Evolutionary conservation across 2,329 filamentous ascomycete species (phyloP).

Genomic region (Phialophora tarda): DNA sequence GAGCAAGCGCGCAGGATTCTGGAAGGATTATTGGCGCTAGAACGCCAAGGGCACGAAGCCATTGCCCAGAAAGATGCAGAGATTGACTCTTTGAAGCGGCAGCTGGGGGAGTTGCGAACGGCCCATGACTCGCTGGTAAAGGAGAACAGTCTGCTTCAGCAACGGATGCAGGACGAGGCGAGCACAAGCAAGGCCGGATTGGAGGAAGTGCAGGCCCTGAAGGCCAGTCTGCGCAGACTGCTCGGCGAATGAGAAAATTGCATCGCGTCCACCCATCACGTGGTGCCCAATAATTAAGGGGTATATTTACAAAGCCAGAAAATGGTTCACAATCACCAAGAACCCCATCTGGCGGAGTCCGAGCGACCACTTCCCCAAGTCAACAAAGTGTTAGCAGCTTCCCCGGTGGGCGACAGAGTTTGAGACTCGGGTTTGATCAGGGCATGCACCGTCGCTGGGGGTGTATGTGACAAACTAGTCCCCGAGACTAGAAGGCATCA

Average conservation of each 20-base stretch:
- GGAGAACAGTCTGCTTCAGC: constrained; percentile 12
- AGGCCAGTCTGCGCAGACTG: constrained; percentile 17
- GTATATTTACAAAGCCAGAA: background rate
- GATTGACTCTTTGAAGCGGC: constrained; percentile 9
- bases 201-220: constrained; percentile 18
- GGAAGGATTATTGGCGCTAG: constrained; percentile 10
- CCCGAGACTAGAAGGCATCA: constrained; percentile 2
- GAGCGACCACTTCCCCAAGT: constrained; percentile 9
- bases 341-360: constrained; percentile 4
- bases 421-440: background rate
- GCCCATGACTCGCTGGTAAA: constrained; percentile 1
- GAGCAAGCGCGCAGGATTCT: constrained; percentile 13
- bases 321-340: constrained; percentile 10
- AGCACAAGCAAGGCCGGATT: background rate
- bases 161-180: constrained; percentile 8
- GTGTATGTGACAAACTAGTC: background rate
- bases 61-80: constrained; percentile 8
- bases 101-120: background rate
- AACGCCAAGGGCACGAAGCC: constrained; percentile 7
- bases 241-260: constrained; percentile 13
- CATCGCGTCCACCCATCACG: background rate
- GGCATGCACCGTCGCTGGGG: background rate
- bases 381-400: constrained; percentile 2
- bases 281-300: background rate
- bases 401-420: constrained; percentile 3